These are phyloP conservation scores for Botryotinia calthae DNA, from an alignment of 2,329 filamentous ascomycete genomes.

Conservation along the genomic window DNA sequence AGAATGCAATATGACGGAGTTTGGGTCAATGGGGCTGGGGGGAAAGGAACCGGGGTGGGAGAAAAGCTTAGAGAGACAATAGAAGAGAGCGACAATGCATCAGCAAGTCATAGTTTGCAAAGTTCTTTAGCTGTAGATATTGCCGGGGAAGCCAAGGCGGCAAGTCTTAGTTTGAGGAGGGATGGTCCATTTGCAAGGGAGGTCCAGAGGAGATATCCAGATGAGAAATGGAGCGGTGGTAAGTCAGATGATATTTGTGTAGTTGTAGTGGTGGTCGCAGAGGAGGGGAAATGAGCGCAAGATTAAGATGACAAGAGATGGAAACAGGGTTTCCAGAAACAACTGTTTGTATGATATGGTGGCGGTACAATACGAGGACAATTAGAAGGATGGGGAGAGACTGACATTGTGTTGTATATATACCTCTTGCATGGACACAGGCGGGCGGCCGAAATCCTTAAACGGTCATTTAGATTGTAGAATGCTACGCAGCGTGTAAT, in stretches of 20 bases:
- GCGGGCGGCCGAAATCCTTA: constrained; percentile 4
- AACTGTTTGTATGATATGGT: not conserved
- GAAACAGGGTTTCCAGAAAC: not conserved
- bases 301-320: not conserved
- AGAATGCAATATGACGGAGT: constrained; percentile 73
- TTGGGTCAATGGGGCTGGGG: constrained; percentile 61
- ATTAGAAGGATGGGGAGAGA: not conserved
- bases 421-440: not conserved
- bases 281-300: constrained; percentile 45
- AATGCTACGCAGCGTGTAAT: constrained; percentile 7
- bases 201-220: constrained; percentile 81
- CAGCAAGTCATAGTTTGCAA: constrained; percentile 56
- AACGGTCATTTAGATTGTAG: constrained; percentile 15
- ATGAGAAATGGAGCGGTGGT: constrained; percentile 84
- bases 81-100: constrained; percentile 44
- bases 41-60: constrained; percentile 61
- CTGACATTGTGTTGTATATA: not conserved
- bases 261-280: constrained; percentile 73
- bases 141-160: constrained; percentile 76
- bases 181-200: constrained; percentile 95
- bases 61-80: constrained; percentile 57
- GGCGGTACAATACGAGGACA: not conserved
- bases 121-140: constrained; percentile 76
- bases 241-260: constrained; percentile 97
- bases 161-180: constrained; percentile 75